Percentiles rank a stretch among this genome's conserved stretches.
phyloP scores from a whole-genome alignment of 2,329 filamentous ascomycete species.

The Cucurbitaria berberidis region DNA sequence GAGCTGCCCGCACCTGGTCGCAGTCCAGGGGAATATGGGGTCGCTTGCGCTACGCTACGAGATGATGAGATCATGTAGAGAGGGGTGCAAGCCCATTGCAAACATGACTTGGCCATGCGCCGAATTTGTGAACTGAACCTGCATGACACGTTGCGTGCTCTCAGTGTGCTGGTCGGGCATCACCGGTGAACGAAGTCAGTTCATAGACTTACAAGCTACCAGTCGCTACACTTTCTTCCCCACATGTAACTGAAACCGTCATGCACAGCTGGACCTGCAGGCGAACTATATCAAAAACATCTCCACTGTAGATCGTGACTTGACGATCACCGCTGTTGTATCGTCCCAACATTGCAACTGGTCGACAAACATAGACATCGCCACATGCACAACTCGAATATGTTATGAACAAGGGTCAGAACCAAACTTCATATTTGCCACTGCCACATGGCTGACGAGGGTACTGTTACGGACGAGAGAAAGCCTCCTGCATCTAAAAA shows the following conservation, averaged over 20 bases:
- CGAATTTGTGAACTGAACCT: neutral
- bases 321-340: neutral
- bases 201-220: neutral
- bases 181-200: neutral
- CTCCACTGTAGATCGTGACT: neutral
- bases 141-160: no score
- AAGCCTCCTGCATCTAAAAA: constrained; percentile 5
- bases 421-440: constrained; percentile 1
- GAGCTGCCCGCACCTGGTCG: constrained; percentile 3
- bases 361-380: constrained; percentile 7
- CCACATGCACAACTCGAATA: constrained; percentile 1
- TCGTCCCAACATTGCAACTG: neutral
- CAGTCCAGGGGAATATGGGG: neutral
- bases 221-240: neutral
- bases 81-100: neutral
- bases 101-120: neutral
- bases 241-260: neutral
- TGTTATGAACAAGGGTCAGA: neutral
- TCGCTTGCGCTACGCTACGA: neutral
- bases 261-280: neutral
- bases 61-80: neutral
- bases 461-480: neutral
- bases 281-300: neutral
- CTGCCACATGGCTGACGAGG: constrained; percentile 12
- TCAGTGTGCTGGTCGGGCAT: neutral